These are phyloP conservation scores for Urochloa ruziziensis DNA, from an alignment of 176 grass and related monocot genomes.

Conservation along the genomic window DNA sequence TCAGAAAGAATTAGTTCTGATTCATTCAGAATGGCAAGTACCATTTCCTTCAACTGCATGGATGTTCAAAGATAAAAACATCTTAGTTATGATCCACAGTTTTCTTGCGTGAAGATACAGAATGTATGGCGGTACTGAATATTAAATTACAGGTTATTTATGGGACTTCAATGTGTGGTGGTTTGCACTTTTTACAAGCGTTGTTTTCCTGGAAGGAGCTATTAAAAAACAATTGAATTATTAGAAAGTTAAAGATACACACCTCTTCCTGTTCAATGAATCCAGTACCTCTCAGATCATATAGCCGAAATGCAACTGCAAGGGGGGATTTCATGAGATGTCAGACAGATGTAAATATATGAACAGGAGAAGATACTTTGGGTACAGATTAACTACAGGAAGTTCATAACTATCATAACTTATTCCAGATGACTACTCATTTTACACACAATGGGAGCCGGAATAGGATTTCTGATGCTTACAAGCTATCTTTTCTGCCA, in stretches of 20 bases:
- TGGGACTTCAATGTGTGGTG: background rate
- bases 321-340: constrained; percentile 17
- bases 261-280: constrained; percentile 86
- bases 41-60: constrained; percentile 86
- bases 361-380: background rate
- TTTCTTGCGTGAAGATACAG: background rate
- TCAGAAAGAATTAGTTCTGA: constrained; percentile 74
- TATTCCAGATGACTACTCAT: background rate
- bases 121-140: background rate
- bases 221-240: background rate
- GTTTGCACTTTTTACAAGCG: background rate
- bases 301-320: constrained; percentile 86
- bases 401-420: background rate
- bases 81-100: too few relatives aligned
- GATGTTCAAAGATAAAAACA: background rate
- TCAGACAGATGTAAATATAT: background rate
- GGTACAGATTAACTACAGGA: background rate
- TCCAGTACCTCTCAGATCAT: constrained; percentile 73
- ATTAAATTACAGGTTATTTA: background rate
- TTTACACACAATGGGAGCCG: background rate
- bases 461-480: constrained; percentile 18
- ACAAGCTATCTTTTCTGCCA: constrained; percentile 70
- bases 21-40: constrained; percentile 80
- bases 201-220: background rate
- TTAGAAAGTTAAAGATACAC: background rate